phyloP scores from a whole-genome alignment of 495 filamentous ascomycete species.

The Penicillium crystallinum region DNA sequence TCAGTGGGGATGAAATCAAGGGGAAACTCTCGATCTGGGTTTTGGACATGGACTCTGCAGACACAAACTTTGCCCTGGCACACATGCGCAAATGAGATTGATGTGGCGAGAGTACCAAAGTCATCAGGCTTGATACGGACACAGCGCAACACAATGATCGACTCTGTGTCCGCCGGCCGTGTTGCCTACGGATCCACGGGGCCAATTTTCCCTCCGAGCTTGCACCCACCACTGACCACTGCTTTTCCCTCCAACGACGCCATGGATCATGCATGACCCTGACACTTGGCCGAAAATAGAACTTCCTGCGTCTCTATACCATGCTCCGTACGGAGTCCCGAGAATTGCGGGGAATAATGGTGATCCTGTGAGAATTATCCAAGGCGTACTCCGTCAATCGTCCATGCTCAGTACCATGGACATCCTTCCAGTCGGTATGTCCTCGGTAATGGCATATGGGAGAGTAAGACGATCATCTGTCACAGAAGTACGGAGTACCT shows the following conservation, averaged over 20 bases:
- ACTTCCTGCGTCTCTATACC: neutral
- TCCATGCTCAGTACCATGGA: neutral
- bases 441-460: neutral
- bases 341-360: neutral
- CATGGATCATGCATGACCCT: slow-evolving; percentile 1
- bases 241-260: neutral
- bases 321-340: neutral
- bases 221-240: neutral
- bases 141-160: neutral
- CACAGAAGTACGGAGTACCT: neutral
- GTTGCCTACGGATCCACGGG: slow-evolving; percentile 2
- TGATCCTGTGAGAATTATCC: no score
- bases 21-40: neutral
- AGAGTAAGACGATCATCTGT: neutral
- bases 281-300: slow-evolving; percentile 2
- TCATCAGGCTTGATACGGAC: neutral
- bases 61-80: neutral
- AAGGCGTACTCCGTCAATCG: no score
- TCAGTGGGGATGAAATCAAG: neutral
- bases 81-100: neutral
- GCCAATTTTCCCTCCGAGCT: neutral
- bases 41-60: neutral
- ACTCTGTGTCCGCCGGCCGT: neutral
- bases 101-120: neutral
- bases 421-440: no score